These are phyloP conservation scores for Cydonia oblonga DNA, from an alignment of 331 rosid genomes.

Conservation along the genomic window DNA sequence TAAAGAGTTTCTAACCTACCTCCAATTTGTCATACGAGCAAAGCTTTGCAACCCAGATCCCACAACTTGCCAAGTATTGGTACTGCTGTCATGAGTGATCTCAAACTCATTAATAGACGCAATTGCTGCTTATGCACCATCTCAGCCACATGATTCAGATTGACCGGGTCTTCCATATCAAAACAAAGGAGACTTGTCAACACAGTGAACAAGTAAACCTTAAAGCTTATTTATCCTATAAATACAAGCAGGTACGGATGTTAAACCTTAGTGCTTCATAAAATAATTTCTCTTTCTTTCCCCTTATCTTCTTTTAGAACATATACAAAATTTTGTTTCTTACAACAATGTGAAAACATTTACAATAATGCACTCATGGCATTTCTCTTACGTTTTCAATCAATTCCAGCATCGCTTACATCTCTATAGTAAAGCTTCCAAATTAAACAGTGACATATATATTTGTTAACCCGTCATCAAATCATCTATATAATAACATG, in stretches of 20 bases:
- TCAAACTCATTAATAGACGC: constrained; percentile 77
- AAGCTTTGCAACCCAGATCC: constrained; percentile 90
- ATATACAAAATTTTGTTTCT: background rate
- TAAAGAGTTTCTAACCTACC: constrained; percentile 37
- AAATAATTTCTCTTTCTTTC: background rate
- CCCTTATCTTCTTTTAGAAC: background rate
- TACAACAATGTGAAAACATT: background rate
- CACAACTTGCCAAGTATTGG: constrained; percentile 59
- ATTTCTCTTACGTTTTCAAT: background rate
- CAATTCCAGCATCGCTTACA: background rate
- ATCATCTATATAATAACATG: background rate
- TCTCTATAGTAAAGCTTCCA: background rate
- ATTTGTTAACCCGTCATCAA: background rate
- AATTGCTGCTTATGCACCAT: constrained; percentile 53
- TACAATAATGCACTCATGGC: background rate
- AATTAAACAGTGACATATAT: background rate
- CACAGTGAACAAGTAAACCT: background rate
- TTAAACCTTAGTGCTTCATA: background rate
- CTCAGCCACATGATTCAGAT: constrained; percentile 65
- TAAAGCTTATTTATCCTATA: background rate
- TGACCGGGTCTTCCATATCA: constrained; percentile 33
- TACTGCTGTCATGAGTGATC: constrained; percentile 44
- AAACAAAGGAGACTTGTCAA: constrained; percentile 27
- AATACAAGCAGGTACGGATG: background rate
- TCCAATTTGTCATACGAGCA: constrained; percentile 94